Conservation (phyloP, 208 protist species). For the Trypanosomatidae sp. region DNA sequence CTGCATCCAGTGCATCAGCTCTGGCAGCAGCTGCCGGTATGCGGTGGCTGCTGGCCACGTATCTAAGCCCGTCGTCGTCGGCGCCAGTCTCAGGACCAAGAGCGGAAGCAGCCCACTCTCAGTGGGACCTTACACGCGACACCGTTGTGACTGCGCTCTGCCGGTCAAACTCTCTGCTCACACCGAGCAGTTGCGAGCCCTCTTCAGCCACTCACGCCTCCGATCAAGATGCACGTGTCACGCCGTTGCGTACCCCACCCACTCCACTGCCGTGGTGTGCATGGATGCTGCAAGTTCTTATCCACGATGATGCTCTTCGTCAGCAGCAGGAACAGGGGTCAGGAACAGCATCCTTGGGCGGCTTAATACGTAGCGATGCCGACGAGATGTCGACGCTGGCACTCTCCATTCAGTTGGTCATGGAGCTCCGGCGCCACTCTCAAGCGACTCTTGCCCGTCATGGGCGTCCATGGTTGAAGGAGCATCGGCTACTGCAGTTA, state of each 20-base stretch:
- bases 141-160: conserved; percentile 4
- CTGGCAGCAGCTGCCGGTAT: not conserved
- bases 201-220: not conserved
- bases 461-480: not conserved
- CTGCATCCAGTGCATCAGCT: not conserved
- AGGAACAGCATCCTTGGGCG: not conserved
- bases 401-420: conserved; percentile 3
- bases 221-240: not conserved
- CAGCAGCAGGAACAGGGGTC: not conserved
- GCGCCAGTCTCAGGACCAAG: not conserved
- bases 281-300: conserved; percentile 23
- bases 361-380: not conserved
- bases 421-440: conserved; percentile 6
- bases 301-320: not conserved
- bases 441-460: not conserved
- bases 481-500: conserved; percentile 4
- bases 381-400: conserved; percentile 2
- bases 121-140: not conserved
- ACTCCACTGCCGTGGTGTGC: conserved; percentile 15
- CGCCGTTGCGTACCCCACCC: not conserved
- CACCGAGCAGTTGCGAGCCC: not conserved
- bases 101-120: not conserved
- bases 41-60: conserved; percentile 3
- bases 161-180: not conserved
- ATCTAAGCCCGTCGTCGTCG: not conserved